Conservation (phyloP, 306 rosid genomes). For the Pueraria montana region DNA sequence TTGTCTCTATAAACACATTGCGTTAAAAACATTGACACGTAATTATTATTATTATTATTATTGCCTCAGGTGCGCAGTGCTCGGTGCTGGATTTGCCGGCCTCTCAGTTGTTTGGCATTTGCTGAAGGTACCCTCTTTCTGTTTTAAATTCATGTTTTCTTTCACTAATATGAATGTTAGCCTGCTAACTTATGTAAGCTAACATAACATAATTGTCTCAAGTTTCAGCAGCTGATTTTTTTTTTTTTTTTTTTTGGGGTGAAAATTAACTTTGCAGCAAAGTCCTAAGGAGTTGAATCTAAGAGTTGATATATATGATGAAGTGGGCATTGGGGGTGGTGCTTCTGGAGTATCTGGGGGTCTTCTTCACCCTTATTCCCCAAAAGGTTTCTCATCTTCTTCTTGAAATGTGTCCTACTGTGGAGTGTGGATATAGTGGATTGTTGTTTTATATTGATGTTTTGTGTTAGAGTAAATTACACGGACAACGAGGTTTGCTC, state of each 20-base stretch:
- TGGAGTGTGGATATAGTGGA: slow-evolving; percentile 6
- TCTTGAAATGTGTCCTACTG: background rate
- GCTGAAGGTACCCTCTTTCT: slow-evolving; percentile 56
- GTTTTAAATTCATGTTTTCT: background rate
- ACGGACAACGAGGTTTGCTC: too few relatives aligned
- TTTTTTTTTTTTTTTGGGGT: background rate
- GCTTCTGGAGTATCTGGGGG: slow-evolving; percentile 96
- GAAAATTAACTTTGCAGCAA: slow-evolving; percentile 58
- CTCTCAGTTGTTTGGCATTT: slow-evolving; percentile 89
- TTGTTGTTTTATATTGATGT: slow-evolving; percentile 26
- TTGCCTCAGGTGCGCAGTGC: slow-evolving; percentile 74
- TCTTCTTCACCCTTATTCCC: slow-evolving; percentile 95
- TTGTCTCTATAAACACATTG: background rate
- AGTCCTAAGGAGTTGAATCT: slow-evolving; percentile 70
- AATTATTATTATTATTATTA: background rate
- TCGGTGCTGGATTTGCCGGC: slow-evolving; percentile 99
- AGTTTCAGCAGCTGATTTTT: background rate
- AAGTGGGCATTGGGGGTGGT: slow-evolving; percentile 91
- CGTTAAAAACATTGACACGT: background rate
- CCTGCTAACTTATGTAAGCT: background rate
- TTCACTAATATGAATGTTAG: background rate
- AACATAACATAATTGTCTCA: background rate
- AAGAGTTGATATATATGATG: slow-evolving; percentile 76
- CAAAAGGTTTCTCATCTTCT: slow-evolving; percentile 69
- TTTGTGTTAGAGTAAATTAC: too few relatives aligned